Evolutionary conservation across 1,284 basidiomycete species (phyloP).

Genomic region (Papiliotrema flavescens): DNA sequence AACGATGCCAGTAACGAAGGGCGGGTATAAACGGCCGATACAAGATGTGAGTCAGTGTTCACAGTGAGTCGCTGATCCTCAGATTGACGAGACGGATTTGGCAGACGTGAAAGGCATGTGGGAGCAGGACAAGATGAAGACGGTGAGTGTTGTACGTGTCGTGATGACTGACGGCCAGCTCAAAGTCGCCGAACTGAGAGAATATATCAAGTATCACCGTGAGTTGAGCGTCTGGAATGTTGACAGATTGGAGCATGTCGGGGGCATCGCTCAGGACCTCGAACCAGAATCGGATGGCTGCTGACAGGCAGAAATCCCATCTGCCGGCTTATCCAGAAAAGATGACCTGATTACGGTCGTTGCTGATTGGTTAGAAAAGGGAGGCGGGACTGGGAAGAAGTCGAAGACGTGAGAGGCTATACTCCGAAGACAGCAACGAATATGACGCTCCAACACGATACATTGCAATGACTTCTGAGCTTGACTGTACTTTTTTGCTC

Average conservation of each 20-base stretch:
- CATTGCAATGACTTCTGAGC: neutral
- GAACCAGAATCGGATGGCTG: neutral
- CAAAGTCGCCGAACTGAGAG: slow-evolving; percentile 72
- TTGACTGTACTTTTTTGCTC: neutral
- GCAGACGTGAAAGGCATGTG: slow-evolving; percentile 65
- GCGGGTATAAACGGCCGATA: neutral
- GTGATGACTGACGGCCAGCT: slow-evolving; percentile 56
- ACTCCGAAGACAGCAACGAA: neutral
- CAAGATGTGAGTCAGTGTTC: too few relatives aligned
- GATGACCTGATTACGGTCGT: slow-evolving; percentile 37
- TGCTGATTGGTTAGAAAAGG: slow-evolving; percentile 20
- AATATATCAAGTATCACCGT: slow-evolving; percentile 38
- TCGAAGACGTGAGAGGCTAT: slow-evolving; percentile 10
- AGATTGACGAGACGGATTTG: slow-evolving; percentile 64
- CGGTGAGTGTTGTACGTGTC: slow-evolving; percentile 54
- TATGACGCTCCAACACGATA: neutral
- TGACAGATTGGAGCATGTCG: too few relatives aligned
- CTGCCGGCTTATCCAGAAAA: slow-evolving; percentile 35
- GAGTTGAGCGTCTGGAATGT: slow-evolving; percentile 7
- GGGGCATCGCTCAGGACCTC: neutral
- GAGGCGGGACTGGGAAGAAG: slow-evolving; percentile 18
- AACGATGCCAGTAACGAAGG: slow-evolving; percentile 22
- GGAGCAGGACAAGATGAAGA: slow-evolving; percentile 58
- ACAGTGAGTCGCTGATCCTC: slow-evolving; percentile 8
- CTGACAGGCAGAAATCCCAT: slow-evolving; percentile 26